Percentiles rank a stretch among this genome's conserved stretches.
phyloP scores from a whole-genome alignment of 441 rosid species.

The Euphorbia corollata region DNA sequence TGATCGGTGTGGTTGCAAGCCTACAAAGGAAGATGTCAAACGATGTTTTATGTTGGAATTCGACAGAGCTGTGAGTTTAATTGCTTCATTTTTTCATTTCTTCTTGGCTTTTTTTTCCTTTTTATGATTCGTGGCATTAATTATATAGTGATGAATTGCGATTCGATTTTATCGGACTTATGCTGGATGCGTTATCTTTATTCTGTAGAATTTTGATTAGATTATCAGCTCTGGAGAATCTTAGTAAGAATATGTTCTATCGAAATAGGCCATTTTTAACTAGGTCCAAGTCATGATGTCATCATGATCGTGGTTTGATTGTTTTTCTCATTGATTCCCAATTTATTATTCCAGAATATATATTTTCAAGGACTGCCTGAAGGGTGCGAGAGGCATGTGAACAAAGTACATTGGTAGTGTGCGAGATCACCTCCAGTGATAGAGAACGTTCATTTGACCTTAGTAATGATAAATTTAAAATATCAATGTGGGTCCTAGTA shows the following conservation, averaged over 20 bases:
- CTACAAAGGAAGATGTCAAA: constrained; percentile 78
- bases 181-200: background rate
- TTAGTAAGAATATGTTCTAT: background rate
- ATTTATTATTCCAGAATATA: background rate
- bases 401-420: background rate
- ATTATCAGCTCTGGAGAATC: constrained; percentile 3
- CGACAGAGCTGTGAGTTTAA: constrained; percentile 73
- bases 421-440: background rate
- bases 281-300: background rate
- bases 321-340: background rate
- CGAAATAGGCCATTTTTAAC: constrained; percentile 2
- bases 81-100: constrained; percentile 7
- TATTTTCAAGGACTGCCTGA: background rate
- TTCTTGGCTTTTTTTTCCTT: background rate
- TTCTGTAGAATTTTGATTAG: background rate
- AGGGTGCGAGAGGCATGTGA: background rate
- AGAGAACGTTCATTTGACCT: constrained; percentile 2
- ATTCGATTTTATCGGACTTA: background rate
- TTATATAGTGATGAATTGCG: background rate
- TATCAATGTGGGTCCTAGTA: background rate
- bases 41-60: constrained; percentile 93
- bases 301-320: background rate
- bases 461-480: background rate
- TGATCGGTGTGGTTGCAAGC: constrained; percentile 94
- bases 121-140: background rate